These are phyloP conservation scores for Podaxis sp. DNA, from an alignment of 768 basidiomycete species.

Conservation along the genomic window DNA sequence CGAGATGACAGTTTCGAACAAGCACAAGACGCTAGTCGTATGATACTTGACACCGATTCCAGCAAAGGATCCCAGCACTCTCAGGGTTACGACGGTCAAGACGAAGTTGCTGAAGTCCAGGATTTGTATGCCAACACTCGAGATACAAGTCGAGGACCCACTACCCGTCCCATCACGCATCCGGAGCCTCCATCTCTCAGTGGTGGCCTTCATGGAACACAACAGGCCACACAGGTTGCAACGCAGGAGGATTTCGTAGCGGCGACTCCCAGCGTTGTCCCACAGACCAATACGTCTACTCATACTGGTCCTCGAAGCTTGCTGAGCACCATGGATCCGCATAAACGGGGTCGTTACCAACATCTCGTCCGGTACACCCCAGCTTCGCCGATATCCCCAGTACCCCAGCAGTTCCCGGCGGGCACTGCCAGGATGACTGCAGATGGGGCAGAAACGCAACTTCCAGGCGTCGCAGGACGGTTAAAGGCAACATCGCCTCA, in stretches of 20 bases:
- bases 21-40: slow-evolving; percentile 4
- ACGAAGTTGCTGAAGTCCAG: slow-evolving; percentile 13
- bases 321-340: slow-evolving; percentile 14
- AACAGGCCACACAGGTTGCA: slow-evolving; percentile 33
- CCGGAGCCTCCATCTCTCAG: background rate
- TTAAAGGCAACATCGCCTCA: background rate
- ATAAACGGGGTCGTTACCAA: slow-evolving; percentile 15
- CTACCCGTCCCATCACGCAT: background rate
- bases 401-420: slow-evolving; percentile 19
- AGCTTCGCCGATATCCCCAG: slow-evolving; percentile 12
- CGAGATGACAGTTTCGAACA: slow-evolving; percentile 14
- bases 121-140: slow-evolving; percentile 1
- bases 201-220: slow-evolving; percentile 14
- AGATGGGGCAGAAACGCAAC: slow-evolving; percentile 24
- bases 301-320: slow-evolving; percentile 13
- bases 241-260: slow-evolving; percentile 22
- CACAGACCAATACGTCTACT: slow-evolving; percentile 5
- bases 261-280: background rate
- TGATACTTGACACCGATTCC: slow-evolving; percentile 20
- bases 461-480: slow-evolving; percentile 15
- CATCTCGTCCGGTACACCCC: slow-evolving; percentile 8
- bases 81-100: slow-evolving; percentile 12
- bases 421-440: background rate
- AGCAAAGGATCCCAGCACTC: slow-evolving; percentile 21
- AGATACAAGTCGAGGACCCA: background rate